Conservation (phyloP, 139 green algal species). For the Closterium sp. region DNA sequence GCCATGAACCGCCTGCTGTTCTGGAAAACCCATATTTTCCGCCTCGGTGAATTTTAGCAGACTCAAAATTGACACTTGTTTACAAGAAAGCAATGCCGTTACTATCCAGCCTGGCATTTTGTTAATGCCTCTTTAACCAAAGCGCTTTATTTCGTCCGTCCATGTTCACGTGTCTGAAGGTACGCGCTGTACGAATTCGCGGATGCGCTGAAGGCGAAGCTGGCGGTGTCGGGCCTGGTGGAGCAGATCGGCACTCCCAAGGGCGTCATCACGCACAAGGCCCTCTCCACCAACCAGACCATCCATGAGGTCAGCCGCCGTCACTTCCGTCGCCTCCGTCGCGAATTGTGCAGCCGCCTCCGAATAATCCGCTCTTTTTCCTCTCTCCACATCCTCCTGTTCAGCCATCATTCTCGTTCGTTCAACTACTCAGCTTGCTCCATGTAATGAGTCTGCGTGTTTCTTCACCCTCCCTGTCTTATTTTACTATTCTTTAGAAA, state of each 20-base stretch:
- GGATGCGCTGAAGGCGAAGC: not conserved
- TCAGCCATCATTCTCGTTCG: not conserved
- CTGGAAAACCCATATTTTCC: not conserved
- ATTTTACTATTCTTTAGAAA: too few species aligned
- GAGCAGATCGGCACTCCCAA: slow-evolving; percentile 38
- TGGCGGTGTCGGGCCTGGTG: slow-evolving; percentile 38
- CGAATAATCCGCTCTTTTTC: too few species aligned
- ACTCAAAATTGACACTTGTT: not conserved
- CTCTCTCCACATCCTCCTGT: not conserved
- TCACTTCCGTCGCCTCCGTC: not conserved
- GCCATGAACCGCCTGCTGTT: not conserved
- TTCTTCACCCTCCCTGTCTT: not conserved
- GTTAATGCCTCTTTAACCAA: too few species aligned
- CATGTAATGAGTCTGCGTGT: too few species aligned
- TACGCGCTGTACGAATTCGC: not conserved
- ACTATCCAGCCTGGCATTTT: too few species aligned
- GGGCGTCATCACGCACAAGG: not conserved
- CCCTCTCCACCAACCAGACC: not conserved
- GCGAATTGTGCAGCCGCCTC: too few species aligned
- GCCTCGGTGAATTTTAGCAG: not conserved
- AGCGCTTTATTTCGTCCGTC: too few species aligned
- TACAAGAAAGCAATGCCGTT: not conserved
- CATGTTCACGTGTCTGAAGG: not conserved
- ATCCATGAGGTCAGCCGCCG: not conserved
- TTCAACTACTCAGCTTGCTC: not conserved